A percentile compares a stretch with the other conserved stretches of the same genome.
Evolutionary conservation across 2,329 filamentous ascomycete species (phyloP).

Genomic region (Coleophoma cylindrospora): DNA sequence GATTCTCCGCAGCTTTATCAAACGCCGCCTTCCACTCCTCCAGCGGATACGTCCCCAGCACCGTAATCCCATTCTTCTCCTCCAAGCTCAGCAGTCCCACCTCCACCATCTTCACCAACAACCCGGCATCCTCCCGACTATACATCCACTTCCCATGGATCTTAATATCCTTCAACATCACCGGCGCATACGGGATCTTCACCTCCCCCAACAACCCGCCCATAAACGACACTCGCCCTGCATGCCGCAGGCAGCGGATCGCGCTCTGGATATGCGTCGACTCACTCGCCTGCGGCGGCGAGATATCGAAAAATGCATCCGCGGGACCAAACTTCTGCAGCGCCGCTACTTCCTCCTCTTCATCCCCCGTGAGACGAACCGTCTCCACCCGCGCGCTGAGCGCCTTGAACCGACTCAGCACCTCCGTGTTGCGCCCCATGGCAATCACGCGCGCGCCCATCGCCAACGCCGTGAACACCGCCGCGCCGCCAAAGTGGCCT

Average conservation of each 20-base stretch:
- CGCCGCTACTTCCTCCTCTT: slow-evolving; percentile 9
- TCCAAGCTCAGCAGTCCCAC: no score
- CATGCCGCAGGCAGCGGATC: slow-evolving; percentile 19
- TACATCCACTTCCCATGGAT: no score
- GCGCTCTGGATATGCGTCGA: slow-evolving; percentile 34
- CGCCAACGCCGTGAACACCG: slow-evolving; percentile 33
- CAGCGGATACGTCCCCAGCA: no score
- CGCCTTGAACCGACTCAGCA: slow-evolving; percentile 28
- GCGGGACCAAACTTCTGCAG: slow-evolving; percentile 21
- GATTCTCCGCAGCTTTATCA: no score
- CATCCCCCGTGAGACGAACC: slow-evolving; percentile 37
- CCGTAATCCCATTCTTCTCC: no score
- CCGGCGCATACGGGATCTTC: no score
- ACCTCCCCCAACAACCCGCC: no score
- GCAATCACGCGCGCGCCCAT: slow-evolving; percentile 45
- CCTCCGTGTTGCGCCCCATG: slow-evolving; percentile 36
- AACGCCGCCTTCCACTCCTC: no score
- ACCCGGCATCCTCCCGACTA: no score
- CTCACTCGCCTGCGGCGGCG: slow-evolving; percentile 31
- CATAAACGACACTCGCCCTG: no score
- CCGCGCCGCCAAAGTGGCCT: slow-evolving; percentile 36
- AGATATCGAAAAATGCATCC: slow-evolving; percentile 42
- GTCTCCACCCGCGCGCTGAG: slow-evolving; percentile 24
- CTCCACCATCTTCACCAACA: no score
- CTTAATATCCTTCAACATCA: no score